A percentile compares a stretch with the other conserved stretches of the same genome.
phyloP scores from a whole-genome alignment of 2,329 filamentous ascomycete genomes.

The Pestalotiopsis sp. region DNA sequence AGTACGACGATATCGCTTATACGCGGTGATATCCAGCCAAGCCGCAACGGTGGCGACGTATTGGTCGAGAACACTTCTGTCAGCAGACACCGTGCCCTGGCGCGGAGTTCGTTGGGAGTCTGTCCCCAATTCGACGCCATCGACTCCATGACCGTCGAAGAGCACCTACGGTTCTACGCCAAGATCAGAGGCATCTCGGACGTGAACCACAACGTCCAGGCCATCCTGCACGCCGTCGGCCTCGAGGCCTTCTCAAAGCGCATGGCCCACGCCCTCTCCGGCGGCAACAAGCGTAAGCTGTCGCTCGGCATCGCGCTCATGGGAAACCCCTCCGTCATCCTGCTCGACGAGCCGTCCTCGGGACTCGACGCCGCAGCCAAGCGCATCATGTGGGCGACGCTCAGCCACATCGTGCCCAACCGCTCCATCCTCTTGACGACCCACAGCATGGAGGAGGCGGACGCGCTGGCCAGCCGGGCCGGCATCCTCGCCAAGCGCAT shows the following conservation, averaged over 20 bases:
- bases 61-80: conserved; percentile 79
- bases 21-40: conserved; percentile 81
- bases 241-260: conserved; percentile 68
- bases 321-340: conserved; percentile 83
- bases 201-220: conserved; percentile 73
- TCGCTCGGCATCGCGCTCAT: conserved; percentile 87
- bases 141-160: conserved; percentile 85
- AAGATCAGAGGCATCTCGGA: conserved; percentile 76
- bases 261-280: conserved; percentile 78
- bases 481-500: conserved; percentile 86
- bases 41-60: conserved; percentile 71
- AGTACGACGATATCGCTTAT: conserved; percentile 87
- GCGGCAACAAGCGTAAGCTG: conserved; percentile 93
- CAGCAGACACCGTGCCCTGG: conserved; percentile 67
- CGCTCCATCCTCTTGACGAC: conserved; percentile 87
- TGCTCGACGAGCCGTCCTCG: conserved; percentile 86
- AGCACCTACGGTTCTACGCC: conserved; percentile 88
- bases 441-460: conserved; percentile 94
- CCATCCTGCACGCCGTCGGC: conserved; percentile 80
- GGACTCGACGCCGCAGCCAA: conserved; percentile 91
- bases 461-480: conserved; percentile 78
- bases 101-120: conserved; percentile 79
- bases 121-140: conserved; percentile 88
- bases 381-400: conserved; percentile 87
- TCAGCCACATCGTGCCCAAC: conserved; percentile 71